Evolutionary conservation across 192 early-diverging fungal species (phyloP), one percentile per base, ranked within the genome.

Genomic region (Backusella macrospora): DNA sequence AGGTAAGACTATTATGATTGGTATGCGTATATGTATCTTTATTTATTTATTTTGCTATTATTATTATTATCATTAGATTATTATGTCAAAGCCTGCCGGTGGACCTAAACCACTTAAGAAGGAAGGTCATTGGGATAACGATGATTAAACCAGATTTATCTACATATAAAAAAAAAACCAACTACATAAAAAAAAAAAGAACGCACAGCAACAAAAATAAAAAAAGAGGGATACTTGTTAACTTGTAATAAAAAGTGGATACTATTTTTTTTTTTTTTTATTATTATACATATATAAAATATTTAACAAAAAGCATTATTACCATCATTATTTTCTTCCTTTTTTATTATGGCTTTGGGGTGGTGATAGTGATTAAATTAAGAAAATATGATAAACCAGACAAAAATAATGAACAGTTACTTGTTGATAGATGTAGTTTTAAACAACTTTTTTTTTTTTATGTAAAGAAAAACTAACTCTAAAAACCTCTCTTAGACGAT

Each of bases 71-170:
- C 14, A 49, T 48, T 72, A 91, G 92, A 96, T 99, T 79, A 97
- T 99, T 84, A 99, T 99, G 97, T 94, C 92, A 68, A 98, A 97
- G 85, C 94, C 92, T 47, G 96, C 97, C 18, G 97, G 97, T 68
- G 97, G 97, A 8, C 97, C 93, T 42, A 93, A 94, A 83, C 92
- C 87, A 83, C 92, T 92, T 75, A 93, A 96, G 91, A 84, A 94
- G 84, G 87, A 92, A 76, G 84, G 87, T 72, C 86, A 96, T 88
- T 95, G 94, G 95, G 95, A 97, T 80, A 92, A 95, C 80, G 92
- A 92, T 77, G 67, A 68, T 68, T 68, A 68, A 46, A 68, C 52
- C 21, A 26, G 18, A 21, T 3, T 18, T 59, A 23, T 26, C 23
- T 5, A 21, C 6, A 21, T 9, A 2, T 10, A 59, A 26, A 55